These are phyloP conservation scores for maize (Zea mays) DNA, from an alignment of 176 grass and related monocot species.

Conservation along the genomic window DNA sequence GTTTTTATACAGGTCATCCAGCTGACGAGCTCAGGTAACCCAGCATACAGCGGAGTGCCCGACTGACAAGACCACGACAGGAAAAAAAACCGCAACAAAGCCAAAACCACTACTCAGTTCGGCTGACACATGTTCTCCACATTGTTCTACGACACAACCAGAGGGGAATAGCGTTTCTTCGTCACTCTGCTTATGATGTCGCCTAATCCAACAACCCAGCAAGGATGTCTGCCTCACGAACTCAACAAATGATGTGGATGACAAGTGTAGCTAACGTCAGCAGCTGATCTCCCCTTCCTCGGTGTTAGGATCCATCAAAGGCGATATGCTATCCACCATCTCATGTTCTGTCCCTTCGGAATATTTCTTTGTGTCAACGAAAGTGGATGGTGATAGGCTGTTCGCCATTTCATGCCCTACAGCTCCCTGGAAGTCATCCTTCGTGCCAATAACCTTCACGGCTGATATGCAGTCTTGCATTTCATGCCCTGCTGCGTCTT, in stretches of 20 bases:
- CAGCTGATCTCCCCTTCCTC: slow-evolving; percentile 75
- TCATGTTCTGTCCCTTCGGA: neutral
- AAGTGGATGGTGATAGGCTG: neutral
- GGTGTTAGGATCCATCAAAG: slow-evolving; percentile 17
- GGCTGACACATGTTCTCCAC: neutral
- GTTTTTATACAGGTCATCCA: slow-evolving; percentile 29
- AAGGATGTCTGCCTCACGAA: slow-evolving; percentile 11
- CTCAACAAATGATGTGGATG: neutral
- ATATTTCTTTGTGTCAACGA: no score
- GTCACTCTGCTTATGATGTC: slow-evolving; percentile 34
- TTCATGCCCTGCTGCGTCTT: slow-evolving; percentile 36
- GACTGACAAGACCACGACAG: neutral
- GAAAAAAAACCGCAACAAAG: neutral
- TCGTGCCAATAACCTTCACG: neutral
- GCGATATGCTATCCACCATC: neutral
- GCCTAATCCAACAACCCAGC: slow-evolving; percentile 26
- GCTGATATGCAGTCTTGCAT: slow-evolving; percentile 43
- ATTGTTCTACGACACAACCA: slow-evolving; percentile 7
- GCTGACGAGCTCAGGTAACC: neutral
- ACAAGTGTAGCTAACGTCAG: slow-evolving; percentile 5
- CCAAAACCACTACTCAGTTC: neutral
- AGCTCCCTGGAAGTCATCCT: neutral
- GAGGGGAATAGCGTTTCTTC: neutral
- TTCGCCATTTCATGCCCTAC: neutral
- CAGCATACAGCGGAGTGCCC: neutral